Evolutionary conservation across 441 rosid species (phyloP).

Genomic region (Macaranga tanarius): DNA sequence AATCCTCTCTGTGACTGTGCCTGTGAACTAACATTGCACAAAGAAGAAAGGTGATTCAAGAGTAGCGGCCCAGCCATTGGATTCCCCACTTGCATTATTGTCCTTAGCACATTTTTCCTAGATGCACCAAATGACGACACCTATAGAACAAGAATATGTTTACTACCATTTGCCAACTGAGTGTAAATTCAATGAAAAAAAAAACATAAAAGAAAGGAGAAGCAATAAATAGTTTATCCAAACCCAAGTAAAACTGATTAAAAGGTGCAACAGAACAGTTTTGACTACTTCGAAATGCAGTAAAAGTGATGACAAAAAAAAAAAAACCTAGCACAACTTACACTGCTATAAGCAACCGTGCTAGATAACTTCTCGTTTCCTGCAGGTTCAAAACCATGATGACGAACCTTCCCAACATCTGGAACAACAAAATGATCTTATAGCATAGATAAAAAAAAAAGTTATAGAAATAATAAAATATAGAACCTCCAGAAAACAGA

Average conservation of each 20-base stretch:
- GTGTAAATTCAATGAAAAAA: conserved; percentile 14
- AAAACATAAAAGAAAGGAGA: neutral
- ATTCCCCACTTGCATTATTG: conserved; percentile 34
- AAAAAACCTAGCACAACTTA: conserved; percentile 35
- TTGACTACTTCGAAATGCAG: neutral
- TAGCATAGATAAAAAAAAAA: neutral
- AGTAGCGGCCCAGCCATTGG: conserved; percentile 33
- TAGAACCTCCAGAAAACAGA: neutral
- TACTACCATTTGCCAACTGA: conserved; percentile 7
- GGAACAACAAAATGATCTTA: conserved; percentile 23
- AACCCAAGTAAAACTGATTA: neutral
- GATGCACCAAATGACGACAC: conserved; percentile 34
- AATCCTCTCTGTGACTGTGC: conserved; percentile 56
- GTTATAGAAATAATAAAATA: neutral
- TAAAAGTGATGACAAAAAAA: neutral
- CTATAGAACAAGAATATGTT: conserved; percentile 34
- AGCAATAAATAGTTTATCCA: neutral
- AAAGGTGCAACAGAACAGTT: conserved; percentile 7
- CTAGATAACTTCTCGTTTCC: conserved; percentile 40
- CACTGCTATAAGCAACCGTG: conserved; percentile 34
- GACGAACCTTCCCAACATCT: conserved; percentile 46
- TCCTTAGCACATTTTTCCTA: conserved; percentile 35
- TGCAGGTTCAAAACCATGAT: conserved; percentile 25
- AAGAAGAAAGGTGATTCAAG: conserved; percentile 24
- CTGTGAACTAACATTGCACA: conserved; percentile 48